Evolutionary conservation across 805 yeast genomes (phyloP), one percentile per base, ranked within the genome.

Genomic region (Pichia scutulata): DNA sequence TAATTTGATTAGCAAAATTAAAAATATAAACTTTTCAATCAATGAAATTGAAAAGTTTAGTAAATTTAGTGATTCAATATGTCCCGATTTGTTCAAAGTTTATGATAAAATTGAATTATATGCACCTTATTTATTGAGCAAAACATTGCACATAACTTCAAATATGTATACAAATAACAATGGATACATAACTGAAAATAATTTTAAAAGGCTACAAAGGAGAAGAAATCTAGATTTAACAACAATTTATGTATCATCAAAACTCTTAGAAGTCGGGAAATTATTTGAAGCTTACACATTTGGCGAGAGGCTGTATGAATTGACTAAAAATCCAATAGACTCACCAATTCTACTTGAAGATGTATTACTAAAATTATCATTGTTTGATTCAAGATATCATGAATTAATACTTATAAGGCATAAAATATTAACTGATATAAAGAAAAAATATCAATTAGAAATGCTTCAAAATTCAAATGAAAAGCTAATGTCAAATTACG

Each of bases 371-470:
- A 19, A 52, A 9, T 23, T 62, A 18, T 51, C 57, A 39, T 39
- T 48, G 10, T 16, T 62, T 7, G 66, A 63, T 40, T 58, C 65
- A 4, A 46, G 56, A 39, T 62, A 52, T 44, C 55, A 55, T 46
- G 65, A 63, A 36, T 51, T 60, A n/a, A 22, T 50, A 4, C 43
- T 40, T 1, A 26, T 18, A 21, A 50, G 62, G 28, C 18, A 48
- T 25, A 23, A 48, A 16, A 47, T 59, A 7, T 30, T 55, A 7
- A 37, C 30, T 18, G 22, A 39, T 9, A 41, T 45, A 18, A 37
- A 25, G 18, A 24, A 42, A 9, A 14, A 49, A 4, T 36, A 46
- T n/a, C 19, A 24, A 23, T 18, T 40, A 10, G 21, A 41, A 10
- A 23, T 40, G 18, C 10, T 46, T 21, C 9, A 23, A 25, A 23